A percentile compares a stretch with the other conserved stretches of the same genome.
Conservation (phyloP, 1,284 basidiomycete species). For the Mycosarcoma maydis region DNA sequence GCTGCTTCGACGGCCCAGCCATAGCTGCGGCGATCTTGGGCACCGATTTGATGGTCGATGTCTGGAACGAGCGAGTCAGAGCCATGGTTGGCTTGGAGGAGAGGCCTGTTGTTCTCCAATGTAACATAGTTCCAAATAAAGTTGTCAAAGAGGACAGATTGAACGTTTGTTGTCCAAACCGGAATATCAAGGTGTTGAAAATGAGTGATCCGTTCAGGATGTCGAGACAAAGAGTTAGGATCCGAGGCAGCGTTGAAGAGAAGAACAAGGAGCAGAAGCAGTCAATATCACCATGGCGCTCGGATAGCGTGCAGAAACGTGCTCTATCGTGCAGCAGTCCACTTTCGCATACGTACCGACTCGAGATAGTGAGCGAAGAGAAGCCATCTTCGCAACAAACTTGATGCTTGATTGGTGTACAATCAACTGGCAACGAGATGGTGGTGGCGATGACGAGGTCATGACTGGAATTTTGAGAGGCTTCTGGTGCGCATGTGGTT, state of each 20-base stretch:
- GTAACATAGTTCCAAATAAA: neutral
- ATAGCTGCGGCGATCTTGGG: conserved; percentile 27
- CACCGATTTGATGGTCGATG: conserved; percentile 37
- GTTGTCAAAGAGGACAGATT: too few species aligned
- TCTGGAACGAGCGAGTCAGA: conserved; percentile 43
- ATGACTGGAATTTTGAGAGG: neutral
- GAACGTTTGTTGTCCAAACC: too few species aligned
- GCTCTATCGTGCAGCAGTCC: too few species aligned
- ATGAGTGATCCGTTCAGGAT: neutral
- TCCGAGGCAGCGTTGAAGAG: neutral
- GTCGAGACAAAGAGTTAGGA: neutral
- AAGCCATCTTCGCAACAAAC: conserved; percentile 29
- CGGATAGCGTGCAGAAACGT: too few species aligned
- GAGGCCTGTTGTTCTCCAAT: conserved; percentile 24
- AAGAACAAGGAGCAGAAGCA: neutral
- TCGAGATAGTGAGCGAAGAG: conserved; percentile 42
- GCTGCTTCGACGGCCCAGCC: conserved; percentile 26
- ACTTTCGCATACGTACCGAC: conserved; percentile 30
- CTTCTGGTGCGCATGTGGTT: neutral
- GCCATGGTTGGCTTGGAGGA: conserved; percentile 36
- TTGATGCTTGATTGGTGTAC: neutral
- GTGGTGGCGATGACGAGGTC: conserved; percentile 20
- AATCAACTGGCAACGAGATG: neutral
- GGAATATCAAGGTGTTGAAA: neutral
- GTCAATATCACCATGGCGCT: neutral